These are phyloP conservation scores for Blastocystis sp. DNA, from an alignment of 352 stramenopile species.

Conservation along the genomic window DNA sequence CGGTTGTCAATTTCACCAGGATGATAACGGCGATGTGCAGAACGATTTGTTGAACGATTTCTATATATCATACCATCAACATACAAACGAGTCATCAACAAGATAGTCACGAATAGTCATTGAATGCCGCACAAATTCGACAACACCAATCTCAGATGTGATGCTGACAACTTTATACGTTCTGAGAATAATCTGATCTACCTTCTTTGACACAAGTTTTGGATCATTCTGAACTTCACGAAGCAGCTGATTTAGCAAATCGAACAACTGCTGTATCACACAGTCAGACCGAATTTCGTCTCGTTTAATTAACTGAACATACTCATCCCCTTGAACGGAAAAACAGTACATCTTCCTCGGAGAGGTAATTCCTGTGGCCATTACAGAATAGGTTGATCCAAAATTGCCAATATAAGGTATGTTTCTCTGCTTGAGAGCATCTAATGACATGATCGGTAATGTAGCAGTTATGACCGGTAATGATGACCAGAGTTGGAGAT, in stretches of 20 bases:
- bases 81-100: conserved; percentile 65
- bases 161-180: conserved; percentile 88
- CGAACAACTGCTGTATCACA: conserved; percentile 81
- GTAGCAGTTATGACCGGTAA: conserved; percentile 28
- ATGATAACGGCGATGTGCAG: conserved; percentile 86
- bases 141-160: conserved; percentile 82
- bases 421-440: not conserved
- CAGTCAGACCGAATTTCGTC: conserved; percentile 69
- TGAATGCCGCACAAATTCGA: conserved; percentile 97
- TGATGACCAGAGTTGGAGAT: not conserved
- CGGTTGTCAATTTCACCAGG: conserved; percentile 65
- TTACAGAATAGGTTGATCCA: not conserved
- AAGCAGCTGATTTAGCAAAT: conserved; percentile 80
- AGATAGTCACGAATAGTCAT: conserved; percentile 86
- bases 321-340: not conserved
- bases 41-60: conserved; percentile 68
- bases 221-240: conserved; percentile 69
- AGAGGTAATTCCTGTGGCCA: conserved; percentile 23
- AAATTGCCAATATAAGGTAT: conserved; percentile 13
- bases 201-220: not conserved
- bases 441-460: not conserved
- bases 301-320: conserved; percentile 13
- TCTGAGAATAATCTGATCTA: conserved; percentile 69
- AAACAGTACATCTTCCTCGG: not conserved
- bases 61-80: not conserved